Evolutionary conservation across 352 stramenopile genomes (phyloP), one percentile per base, ranked within the genome.

Genomic region (Globisporangium splendens): DNA sequence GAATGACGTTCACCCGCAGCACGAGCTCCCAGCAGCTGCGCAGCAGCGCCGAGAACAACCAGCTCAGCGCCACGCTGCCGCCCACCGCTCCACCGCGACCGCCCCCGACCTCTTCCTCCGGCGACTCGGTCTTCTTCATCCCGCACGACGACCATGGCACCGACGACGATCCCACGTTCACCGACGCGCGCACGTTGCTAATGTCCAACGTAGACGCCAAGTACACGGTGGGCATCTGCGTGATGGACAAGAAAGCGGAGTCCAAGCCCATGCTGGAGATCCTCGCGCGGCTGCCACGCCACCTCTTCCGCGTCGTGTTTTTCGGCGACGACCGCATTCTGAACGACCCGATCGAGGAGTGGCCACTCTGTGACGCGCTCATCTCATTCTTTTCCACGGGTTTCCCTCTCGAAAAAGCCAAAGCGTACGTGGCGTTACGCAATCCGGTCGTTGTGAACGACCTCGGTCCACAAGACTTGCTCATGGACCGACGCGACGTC

Each of bases 321-420:
- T 99, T 99, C 75, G 95, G 96, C 7, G 96, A 99, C 77, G 73
- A 96, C 49, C 76, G 86, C 52, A 99, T 99, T 56, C 68, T 99
- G 17, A 81, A 99, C 66, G 59, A 91, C 24, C 85, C 93, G 6
- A 84, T 99, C 13, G 96, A 98, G 42, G 42, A 68, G 7, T 98
- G 95, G 96, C 96, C 96, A 1, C 66, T 83, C 50, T 98, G 95
- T 65, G 96, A 99, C 69, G 96, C 96, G 21, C 79, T 99, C 22
- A 98, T 99, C 66, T 88, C 96, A 41, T 99, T 99, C 70, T 99
- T 98, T 77, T 99, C 92, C 0, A 86, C 92, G 31, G 97, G 96
- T 1, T 99, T 99, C 73, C 98, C 98, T 14, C 81, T 99, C 28
- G 77, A 96, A 8, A 99, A 99, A 73, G 97, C 95, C 0, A 88